phyloP scores from a whole-genome alignment of 2,329 filamentous ascomycete species.

The Fusarium setosum region DNA sequence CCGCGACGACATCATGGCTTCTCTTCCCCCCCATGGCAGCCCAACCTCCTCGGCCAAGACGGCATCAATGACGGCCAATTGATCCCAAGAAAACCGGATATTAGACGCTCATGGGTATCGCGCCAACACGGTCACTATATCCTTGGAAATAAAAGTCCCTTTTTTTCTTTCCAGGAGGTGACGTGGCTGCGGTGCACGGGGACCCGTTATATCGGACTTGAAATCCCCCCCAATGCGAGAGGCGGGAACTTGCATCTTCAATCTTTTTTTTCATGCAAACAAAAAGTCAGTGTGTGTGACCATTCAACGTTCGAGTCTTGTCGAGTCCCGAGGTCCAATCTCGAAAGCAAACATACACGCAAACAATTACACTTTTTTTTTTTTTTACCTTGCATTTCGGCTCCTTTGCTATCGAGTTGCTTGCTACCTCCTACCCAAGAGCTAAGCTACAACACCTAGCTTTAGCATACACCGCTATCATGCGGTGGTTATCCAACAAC shows the following conservation, averaged over 20 bases:
- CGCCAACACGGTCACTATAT: no score
- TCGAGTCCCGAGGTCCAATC: not conserved
- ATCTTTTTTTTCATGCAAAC: conserved; percentile 8
- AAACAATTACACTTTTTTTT: no score
- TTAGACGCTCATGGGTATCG: no score
- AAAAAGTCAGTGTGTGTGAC: conserved; percentile 12
- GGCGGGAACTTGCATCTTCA: conserved; percentile 22
- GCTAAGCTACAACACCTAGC: not conserved
- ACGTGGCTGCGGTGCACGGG: conserved; percentile 16
- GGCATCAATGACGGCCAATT: conserved; percentile 5
- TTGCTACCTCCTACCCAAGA: no score
- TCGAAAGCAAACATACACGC: no score
- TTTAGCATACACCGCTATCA: conserved; percentile 28
- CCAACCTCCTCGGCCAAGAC: conserved; percentile 7
- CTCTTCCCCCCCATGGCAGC: no score
- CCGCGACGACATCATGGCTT: not conserved
- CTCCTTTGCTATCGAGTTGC: no score
- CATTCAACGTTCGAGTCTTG: no score
- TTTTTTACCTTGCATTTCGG: no score
- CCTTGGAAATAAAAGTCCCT: no score
- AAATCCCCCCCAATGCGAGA: not conserved
- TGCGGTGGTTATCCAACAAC: conserved; percentile 36
- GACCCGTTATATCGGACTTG: conserved; percentile 10
- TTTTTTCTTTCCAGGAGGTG: conserved; percentile 7
- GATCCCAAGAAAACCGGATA: not conserved